These are phyloP conservation scores for Candolleomyces aberdarensis DNA, from an alignment of 768 basidiomycete species.

Conservation along the genomic window DNA sequence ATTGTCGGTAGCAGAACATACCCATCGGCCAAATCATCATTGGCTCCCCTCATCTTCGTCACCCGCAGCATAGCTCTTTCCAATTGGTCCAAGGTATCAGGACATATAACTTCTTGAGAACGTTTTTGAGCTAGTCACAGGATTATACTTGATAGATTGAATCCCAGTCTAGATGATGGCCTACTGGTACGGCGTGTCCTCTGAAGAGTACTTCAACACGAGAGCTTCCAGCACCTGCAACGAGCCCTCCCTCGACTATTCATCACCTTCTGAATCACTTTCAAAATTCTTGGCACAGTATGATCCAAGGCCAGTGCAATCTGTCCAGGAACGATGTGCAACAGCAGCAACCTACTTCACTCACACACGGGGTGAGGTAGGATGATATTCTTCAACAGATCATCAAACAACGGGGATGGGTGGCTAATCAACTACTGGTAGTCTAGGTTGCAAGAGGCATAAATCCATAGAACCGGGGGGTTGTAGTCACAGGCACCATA, in stretches of 20 bases:
- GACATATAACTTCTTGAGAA: too few relatives aligned
- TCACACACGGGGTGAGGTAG: too few relatives aligned
- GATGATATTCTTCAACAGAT: conserved; percentile 57
- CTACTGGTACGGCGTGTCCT: conserved; percentile 70
- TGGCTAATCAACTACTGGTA: too few relatives aligned
- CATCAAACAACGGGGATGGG: conserved; percentile 54
- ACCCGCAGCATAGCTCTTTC: conserved; percentile 50
- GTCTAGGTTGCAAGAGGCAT: too few relatives aligned
- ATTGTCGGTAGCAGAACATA: too few relatives aligned
- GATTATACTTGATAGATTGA: conserved; percentile 89
- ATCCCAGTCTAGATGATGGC: conserved; percentile 68
- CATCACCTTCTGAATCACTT: conserved; percentile 71
- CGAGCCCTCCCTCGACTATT: conserved; percentile 80
- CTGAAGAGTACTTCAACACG: conserved; percentile 77
- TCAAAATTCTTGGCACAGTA: conserved; percentile 69
- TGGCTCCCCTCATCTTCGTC: conserved; percentile 66
- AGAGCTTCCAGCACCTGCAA: conserved; percentile 89
- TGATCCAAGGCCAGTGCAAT: conserved; percentile 57
- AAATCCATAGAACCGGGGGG: too few relatives aligned
- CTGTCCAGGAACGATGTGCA: conserved; percentile 66
- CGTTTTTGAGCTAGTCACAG: too few relatives aligned
- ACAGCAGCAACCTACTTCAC: conserved; percentile 79
- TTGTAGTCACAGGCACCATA: too few relatives aligned
- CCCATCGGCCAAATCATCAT: conserved; percentile 83
- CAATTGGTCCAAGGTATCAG: too few relatives aligned